Base-by-base conservation (phyloP, 129 eudicot species). In the Logfia minima region DNA sequence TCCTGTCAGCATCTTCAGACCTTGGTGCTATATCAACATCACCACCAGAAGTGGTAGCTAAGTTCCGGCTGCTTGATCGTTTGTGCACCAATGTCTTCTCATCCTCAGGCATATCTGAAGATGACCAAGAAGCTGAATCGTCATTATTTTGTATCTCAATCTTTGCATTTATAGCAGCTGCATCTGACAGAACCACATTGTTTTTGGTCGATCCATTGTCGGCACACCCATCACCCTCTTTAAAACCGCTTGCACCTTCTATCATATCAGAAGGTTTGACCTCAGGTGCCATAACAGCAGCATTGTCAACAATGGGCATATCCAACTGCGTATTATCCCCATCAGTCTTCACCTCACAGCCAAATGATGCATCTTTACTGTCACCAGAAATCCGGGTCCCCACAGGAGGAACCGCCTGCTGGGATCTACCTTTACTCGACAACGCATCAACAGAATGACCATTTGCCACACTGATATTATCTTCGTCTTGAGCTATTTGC, bases 91-190 rank as follows among this genome's bases (percentile, higher is more conserved):
- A 8, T 35, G 58, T 83, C 64, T 81, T 78, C 9, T 81, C 85
- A 19, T 77, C 82, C 28, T 41, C 79, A 16, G 58, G 69, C 68
- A 79, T 65, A 58, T 81, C 84, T 1, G 85, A 80, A 52, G 85
- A 80, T 17, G 90, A 77, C 76, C 83, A 80, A 73, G 85, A 83
- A 22, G 85, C 80, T 11, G 79, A 78, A 69, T 83, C 85, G 69
- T 86, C 87, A 34, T 77, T 80, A 22, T 62, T 21, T 66, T 65
- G 80, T 8, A 58, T 72, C 77, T 77, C 85, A 9, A 19, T 32
- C 62, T 83, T 86, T 29, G 55, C 84, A 82, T 81, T 64, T 68
- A 61, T 65, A 39, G 74, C 77, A 71, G 85, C 73, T 21, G 70
- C 76, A 34, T 76, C 79, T 17, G 79, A 21, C 23, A 4, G 55